These are phyloP conservation scores for Sporothrix globosa DNA, from an alignment of 2,329 filamentous ascomycete species.

Conservation along the genomic window DNA sequence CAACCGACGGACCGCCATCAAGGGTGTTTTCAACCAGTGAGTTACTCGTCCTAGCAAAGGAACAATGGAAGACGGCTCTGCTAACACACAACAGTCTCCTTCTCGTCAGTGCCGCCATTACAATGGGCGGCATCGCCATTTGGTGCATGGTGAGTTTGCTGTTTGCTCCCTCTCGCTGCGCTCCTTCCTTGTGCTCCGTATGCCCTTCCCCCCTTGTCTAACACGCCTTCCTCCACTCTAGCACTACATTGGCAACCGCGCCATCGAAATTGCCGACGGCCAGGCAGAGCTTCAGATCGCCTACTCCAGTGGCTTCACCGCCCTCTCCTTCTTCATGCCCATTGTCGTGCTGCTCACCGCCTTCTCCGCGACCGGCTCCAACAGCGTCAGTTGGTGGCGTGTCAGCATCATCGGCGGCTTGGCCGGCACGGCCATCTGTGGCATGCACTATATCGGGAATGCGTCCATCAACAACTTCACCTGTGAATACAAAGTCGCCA, in stretches of 20 bases:
- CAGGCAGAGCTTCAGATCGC: conserved; percentile 67
- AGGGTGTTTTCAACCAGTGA: conserved; percentile 71
- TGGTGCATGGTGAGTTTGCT: conserved; percentile 65
- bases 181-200: too few relatives aligned
- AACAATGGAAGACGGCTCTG: background rate
- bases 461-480: conserved; percentile 77
- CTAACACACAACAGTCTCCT: conserved; percentile 54
- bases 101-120: conserved; percentile 65
- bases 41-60: conserved; percentile 33
- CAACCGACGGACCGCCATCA: conserved; percentile 71
- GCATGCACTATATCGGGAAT: conserved; percentile 90
- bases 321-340: conserved; percentile 77
- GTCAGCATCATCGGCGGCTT: conserved; percentile 67
- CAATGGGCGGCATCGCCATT: conserved; percentile 74
- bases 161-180: background rate
- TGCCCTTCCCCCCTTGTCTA: background rate
- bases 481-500: conserved; percentile 61
- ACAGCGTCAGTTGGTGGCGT: conserved; percentile 60
- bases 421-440: conserved; percentile 74
- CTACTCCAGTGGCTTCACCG: conserved; percentile 73
- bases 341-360: conserved; percentile 73
- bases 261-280: conserved; percentile 70
- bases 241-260: conserved; percentile 84
- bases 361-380: conserved; percentile 70
- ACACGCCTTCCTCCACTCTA: conserved; percentile 44